A percentile compares a stretch with the other conserved stretches of the same genome.
These are phyloP conservation scores for Tephrocybe rancida DNA, from an alignment of 768 basidiomycete genomes.

Conservation along the genomic window DNA sequence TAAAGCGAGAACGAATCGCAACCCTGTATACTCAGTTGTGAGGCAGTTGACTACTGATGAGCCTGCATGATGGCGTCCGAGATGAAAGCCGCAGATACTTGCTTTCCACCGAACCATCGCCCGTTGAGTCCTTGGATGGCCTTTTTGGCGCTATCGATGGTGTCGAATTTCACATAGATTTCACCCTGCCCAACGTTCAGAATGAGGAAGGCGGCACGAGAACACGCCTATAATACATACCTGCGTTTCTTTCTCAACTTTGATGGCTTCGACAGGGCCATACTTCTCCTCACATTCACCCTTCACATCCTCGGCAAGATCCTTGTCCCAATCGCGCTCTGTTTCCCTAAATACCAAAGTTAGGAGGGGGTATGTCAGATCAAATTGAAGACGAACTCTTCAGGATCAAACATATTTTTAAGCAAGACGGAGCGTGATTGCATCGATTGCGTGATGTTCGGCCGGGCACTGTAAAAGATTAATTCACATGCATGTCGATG, in stretches of 20 bases:
- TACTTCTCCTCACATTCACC: conserved; percentile 92
- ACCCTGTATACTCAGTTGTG: conserved; percentile 20
- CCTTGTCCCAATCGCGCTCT: conserved; percentile 94
- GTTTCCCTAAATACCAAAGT: conserved; percentile 66
- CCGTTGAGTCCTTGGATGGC: conserved; percentile 92
- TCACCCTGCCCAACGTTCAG: conserved; percentile 68
- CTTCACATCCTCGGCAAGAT: conserved; percentile 95
- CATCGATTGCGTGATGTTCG: conserved; percentile 82
- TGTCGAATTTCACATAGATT: conserved; percentile 92
- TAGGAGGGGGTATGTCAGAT: not conserved
- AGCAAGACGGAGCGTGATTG: conserved; percentile 88
- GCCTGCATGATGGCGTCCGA: conserved; percentile 94
- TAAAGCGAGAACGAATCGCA: conserved; percentile 27
- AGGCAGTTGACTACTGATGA: conserved; percentile 57
- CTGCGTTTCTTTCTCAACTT: conserved; percentile 92
- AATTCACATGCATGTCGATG: not conserved
- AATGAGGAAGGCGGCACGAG: not conserved
- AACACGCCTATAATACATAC: conserved; percentile 40
- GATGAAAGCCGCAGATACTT: conserved; percentile 86
- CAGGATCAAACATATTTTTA: conserved; percentile 98
- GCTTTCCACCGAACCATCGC: conserved; percentile 95
- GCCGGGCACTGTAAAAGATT: conserved; percentile 54
- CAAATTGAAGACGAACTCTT: conserved; percentile 63
- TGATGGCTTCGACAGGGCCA: conserved; percentile 84
- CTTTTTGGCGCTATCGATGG: conserved; percentile 76